These are phyloP conservation scores for Vigna angularis DNA, from an alignment of 306 rosid genomes.

Conservation along the genomic window DNA sequence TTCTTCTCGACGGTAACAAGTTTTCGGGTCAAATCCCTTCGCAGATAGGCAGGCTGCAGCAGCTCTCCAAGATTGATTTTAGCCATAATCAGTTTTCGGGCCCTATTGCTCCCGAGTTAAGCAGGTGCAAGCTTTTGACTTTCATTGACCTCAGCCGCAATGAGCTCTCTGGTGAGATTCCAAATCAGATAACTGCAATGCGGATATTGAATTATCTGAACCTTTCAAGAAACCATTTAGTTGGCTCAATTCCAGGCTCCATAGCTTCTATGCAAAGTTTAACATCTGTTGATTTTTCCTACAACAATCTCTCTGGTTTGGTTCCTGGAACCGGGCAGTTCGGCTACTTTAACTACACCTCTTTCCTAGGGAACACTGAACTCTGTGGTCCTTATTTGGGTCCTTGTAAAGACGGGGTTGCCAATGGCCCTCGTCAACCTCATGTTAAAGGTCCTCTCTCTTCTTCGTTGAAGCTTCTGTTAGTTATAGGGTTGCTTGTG, in stretches of 20 bases:
- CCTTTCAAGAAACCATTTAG: conserved; percentile 80
- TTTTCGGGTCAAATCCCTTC: conserved; percentile 85
- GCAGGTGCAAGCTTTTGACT: conserved; percentile 80
- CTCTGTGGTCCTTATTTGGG: conserved; percentile 98
- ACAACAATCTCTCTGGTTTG: conserved; percentile 90
- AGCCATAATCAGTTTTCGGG: conserved; percentile 82
- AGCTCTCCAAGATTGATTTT: conserved; percentile 85
- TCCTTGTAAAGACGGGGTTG: conserved; percentile 79
- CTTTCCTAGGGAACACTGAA: conserved; percentile 79
- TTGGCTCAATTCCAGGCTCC: conserved; percentile 80
- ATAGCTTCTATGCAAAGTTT: conserved; percentile 88
- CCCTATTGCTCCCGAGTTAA: conserved; percentile 70
- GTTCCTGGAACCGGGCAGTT: conserved; percentile 97
- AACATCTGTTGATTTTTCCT: conserved; percentile 94
- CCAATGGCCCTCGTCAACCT: conserved; percentile 61
- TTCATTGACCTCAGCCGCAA: conserved; percentile 89
- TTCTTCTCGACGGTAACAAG: conserved; percentile 78
- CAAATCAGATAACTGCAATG: conserved; percentile 78
- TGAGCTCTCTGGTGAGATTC: conserved; percentile 76
- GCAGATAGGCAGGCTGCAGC: conserved; percentile 81
- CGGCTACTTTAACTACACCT: conserved; percentile 91
- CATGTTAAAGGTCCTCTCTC: conserved; percentile 74
- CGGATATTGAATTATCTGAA: conserved; percentile 84
- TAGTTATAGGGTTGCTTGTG: conserved; percentile 76
- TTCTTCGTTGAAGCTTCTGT: conserved; percentile 72